phyloP scores from a whole-genome alignment of 2,329 filamentous ascomycete species.

The Penicillium sp. region DNA sequence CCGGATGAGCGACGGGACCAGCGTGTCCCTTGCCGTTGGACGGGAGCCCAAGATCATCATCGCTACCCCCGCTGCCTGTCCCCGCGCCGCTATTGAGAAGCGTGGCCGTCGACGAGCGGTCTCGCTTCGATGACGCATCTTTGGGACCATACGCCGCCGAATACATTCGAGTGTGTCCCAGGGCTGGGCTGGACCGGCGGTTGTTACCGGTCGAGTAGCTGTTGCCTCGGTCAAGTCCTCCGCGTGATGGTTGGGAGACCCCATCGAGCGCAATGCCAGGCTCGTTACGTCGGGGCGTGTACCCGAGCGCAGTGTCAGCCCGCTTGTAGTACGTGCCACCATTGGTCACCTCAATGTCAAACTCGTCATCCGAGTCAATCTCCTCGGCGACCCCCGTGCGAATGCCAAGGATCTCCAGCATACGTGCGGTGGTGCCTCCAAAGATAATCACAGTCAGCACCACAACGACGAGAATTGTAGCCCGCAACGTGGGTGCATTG shows the following conservation, averaged over 20 bases:
- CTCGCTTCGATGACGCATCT: slow-evolving; percentile 40
- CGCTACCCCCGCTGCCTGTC: slow-evolving; percentile 40
- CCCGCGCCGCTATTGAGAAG: slow-evolving; percentile 40
- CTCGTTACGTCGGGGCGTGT: slow-evolving; percentile 60
- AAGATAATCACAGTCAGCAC: slow-evolving; percentile 98
- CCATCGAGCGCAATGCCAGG: slow-evolving; percentile 53
- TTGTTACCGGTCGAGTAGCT: slow-evolving; percentile 57
- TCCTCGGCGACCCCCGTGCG: slow-evolving; percentile 94
- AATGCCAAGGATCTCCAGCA: slow-evolving; percentile 97
- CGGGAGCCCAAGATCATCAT: slow-evolving; percentile 47
- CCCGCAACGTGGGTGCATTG: slow-evolving; percentile 75
- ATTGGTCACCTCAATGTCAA: slow-evolving; percentile 79
- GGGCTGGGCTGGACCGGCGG: slow-evolving; percentile 46
- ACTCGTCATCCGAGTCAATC: slow-evolving; percentile 95
- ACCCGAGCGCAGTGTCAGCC: slow-evolving; percentile 68
- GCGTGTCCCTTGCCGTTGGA: slow-evolving; percentile 35
- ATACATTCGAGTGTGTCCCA: slow-evolving; percentile 46
- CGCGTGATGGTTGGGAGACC: slow-evolving; percentile 38
- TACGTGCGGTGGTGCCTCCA: slow-evolving; percentile 90
- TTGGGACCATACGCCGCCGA: slow-evolving; percentile 44
- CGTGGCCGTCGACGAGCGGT: slow-evolving; percentile 43
- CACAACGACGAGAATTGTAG: slow-evolving; percentile 94
- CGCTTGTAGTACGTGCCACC: slow-evolving; percentile 75
- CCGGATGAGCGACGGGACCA: slow-evolving; percentile 27
- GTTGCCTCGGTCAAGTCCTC: slow-evolving; percentile 27